Conservation (phyloP, 768 basidiomycete genomes). For the Agaricus subrufescens region DNA sequence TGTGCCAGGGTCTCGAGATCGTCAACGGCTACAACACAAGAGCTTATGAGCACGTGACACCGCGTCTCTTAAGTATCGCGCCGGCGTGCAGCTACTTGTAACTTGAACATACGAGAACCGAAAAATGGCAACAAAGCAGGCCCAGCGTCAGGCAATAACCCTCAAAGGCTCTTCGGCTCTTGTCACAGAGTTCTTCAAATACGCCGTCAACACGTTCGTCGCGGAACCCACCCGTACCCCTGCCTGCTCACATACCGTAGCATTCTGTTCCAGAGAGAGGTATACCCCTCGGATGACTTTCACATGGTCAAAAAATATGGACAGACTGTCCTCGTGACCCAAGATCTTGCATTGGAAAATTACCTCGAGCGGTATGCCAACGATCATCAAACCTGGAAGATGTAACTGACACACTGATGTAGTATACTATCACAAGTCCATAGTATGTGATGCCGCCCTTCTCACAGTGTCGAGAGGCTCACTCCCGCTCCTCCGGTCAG, state of each 20-base stretch:
- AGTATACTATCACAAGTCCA: slow-evolving; percentile 92
- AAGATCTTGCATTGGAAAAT: slow-evolving; percentile 88
- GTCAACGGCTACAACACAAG: background rate
- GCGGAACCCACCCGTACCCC: background rate
- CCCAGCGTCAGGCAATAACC: slow-evolving; percentile 74
- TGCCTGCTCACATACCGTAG: slow-evolving; percentile 33
- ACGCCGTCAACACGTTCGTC: slow-evolving; percentile 92
- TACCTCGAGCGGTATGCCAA: slow-evolving; percentile 73
- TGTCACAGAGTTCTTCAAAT: slow-evolving; percentile 99
- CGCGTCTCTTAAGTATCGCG: slow-evolving; percentile 15
- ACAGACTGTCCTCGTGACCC: slow-evolving; percentile 90
- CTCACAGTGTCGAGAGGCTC: background rate
- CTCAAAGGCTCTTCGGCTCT: slow-evolving; percentile 92
- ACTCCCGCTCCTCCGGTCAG: slow-evolving; percentile 34
- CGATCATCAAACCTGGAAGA: background rate
- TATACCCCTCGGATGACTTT: slow-evolving; percentile 98
- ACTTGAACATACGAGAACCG: background rate
- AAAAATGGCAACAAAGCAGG: slow-evolving; percentile 41
- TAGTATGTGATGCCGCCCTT: slow-evolving; percentile 46
- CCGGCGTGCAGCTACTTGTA: background rate
- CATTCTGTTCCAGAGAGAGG: slow-evolving; percentile 93
- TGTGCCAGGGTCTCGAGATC: background rate
- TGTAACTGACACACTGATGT: slow-evolving; percentile 7
- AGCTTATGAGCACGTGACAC: slow-evolving; percentile 24
- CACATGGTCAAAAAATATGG: slow-evolving; percentile 99